phyloP scores from a whole-genome alignment of 441 rosid genomes.

The Pelargonium cotyledonis region DNA sequence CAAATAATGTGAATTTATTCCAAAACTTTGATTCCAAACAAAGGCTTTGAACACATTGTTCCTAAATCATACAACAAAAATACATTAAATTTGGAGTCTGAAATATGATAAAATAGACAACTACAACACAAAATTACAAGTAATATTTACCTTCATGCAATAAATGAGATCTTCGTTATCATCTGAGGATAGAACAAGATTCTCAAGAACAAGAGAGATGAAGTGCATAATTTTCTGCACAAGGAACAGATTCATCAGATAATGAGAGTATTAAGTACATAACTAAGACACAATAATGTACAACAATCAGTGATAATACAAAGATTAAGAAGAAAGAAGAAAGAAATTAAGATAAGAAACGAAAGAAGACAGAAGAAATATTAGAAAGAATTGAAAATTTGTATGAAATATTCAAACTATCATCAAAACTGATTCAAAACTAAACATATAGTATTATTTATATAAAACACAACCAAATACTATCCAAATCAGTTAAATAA shows the following conservation, averaged over 20 bases:
- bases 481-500: too few species aligned
- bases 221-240: constrained; percentile 85
- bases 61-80: not conserved
- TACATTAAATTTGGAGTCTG: constrained; percentile 7
- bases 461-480: too few species aligned
- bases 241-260: constrained; percentile 16
- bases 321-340: too few species aligned
- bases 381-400: too few species aligned
- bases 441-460: too few species aligned
- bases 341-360: too few species aligned
- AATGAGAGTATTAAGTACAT: constrained; percentile 17
- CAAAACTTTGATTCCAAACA: not conserved
- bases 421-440: too few species aligned
- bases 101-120: not conserved
- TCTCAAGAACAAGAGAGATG: constrained; percentile 81
- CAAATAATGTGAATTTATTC: not conserved
- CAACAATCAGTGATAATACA: too few species aligned
- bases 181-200: constrained; percentile 87
- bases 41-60: constrained; percentile 1
- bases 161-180: constrained; percentile 89
- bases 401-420: too few species aligned
- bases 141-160: constrained; percentile 70
- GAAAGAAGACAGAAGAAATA: too few species aligned
- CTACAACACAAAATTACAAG: not conserved
- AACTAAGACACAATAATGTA: not conserved